Evolutionary conservation across 2,329 filamentous ascomycete genomes (phyloP).

Genomic region (Cryoendolithus antarcticus): DNA sequence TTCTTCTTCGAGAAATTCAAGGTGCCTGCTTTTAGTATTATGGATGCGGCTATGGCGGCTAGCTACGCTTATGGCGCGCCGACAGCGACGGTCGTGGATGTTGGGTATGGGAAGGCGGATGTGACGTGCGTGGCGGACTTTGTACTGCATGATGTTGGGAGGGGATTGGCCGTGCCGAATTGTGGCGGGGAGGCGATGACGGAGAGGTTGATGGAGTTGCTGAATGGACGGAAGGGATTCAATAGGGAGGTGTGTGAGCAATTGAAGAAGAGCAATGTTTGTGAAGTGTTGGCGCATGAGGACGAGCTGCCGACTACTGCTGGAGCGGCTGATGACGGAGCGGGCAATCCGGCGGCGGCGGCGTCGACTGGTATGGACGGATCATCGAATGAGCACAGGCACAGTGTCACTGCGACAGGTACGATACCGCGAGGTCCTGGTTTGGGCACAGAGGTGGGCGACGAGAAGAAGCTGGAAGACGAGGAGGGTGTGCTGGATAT

Average conservation of each 20-base stretch:
- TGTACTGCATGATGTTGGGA: conserved; percentile 55
- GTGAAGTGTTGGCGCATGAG: conserved; percentile 46
- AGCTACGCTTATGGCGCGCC: conserved; percentile 69
- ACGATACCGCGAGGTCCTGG: conserved; percentile 42
- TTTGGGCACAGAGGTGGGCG: conserved; percentile 42
- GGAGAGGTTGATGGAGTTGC: conserved; percentile 53
- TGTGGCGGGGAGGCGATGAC: conserved; percentile 88
- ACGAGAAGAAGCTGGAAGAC: conserved; percentile 38
- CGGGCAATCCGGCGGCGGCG: conserved; percentile 42
- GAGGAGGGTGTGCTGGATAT: conserved; percentile 71
- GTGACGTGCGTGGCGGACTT: conserved; percentile 83
- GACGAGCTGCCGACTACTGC: conserved; percentile 40
- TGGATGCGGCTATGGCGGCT: conserved; percentile 78
- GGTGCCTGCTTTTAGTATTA: conserved; percentile 78
- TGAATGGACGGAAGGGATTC: conserved; percentile 44
- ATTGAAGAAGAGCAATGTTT: conserved; percentile 50
- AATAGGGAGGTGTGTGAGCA: conserved; percentile 53
- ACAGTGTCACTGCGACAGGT: conserved; percentile 27
- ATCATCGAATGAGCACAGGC: conserved; percentile 30
- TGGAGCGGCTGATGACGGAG: conserved; percentile 24
- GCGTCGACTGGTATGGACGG: conserved; percentile 43
- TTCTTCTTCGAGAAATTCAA: conserved; percentile 98
- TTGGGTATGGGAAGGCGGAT: conserved; percentile 85
- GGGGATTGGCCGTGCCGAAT: conserved; percentile 47
- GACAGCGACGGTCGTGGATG: conserved; percentile 76